Percentiles rank a stretch among this genome's conserved stretches.
phyloP scores from a whole-genome alignment of 2,329 filamentous ascomycete species.

The Mycosphaerella arachidis region DNA sequence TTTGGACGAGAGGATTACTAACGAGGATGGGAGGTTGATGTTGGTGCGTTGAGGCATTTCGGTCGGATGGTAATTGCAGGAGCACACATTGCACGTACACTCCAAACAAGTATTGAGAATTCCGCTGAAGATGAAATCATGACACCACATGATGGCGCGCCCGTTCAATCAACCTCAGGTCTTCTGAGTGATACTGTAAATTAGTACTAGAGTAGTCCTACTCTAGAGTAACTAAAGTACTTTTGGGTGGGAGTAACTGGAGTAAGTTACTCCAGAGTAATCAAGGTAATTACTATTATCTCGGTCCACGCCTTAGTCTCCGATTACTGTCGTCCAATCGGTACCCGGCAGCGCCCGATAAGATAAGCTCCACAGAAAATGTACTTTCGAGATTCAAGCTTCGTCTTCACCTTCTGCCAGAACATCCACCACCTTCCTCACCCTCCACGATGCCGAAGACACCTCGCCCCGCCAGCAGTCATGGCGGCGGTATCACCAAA shows the following conservation, averaged over 20 bases:
- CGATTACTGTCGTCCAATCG: neutral
- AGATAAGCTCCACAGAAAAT: neutral
- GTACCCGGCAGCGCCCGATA: neutral
- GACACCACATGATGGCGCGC: no score
- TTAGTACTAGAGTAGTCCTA: neutral
- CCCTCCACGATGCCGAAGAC: constrained; percentile 42
- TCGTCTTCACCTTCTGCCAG: neutral
- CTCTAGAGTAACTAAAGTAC: neutral
- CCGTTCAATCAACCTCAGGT: no score
- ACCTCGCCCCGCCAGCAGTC: constrained; percentile 31
- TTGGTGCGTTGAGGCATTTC: neutral
- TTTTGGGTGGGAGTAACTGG: no score
- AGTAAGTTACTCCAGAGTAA: no score
- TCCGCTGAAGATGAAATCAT: no score
- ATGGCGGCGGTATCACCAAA: constrained; percentile 34
- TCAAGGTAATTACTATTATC: no score
- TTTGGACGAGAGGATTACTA: constrained; percentile 37
- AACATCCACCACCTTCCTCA: neutral
- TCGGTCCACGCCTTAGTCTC: neutral
- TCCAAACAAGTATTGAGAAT: no score
- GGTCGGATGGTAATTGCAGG: no score
- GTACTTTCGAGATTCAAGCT: neutral
- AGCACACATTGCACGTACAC: no score
- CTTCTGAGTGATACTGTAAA: neutral
- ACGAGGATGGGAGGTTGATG: neutral